phyloP scores from a whole-genome alignment of 2,329 filamentous ascomycete species.

The Leptographium lundbergii region DNA sequence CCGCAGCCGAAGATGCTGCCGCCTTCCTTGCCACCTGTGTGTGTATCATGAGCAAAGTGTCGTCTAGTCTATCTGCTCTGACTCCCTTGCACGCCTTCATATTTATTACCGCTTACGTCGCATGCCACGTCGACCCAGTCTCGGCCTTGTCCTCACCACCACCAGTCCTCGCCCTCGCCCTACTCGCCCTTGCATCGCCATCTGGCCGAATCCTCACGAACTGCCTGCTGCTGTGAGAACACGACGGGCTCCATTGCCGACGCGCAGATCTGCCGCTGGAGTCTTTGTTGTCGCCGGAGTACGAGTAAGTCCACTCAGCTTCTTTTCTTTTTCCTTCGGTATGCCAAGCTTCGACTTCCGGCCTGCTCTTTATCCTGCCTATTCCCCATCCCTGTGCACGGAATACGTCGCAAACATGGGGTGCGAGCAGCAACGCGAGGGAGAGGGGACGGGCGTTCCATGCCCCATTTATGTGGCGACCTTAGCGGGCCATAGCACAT shows the following conservation, averaged over 20 bases:
- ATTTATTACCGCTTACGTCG: too few relatives aligned
- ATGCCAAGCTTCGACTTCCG: not conserved
- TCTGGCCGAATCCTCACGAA: not conserved
- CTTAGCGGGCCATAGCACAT: not conserved
- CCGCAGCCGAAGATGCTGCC: not conserved
- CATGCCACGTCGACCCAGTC: not conserved
- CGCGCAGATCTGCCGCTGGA: not conserved
- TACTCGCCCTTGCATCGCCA: not conserved
- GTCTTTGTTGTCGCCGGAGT: not conserved
- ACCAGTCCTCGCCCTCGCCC: not conserved
- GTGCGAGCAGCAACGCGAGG: not conserved
- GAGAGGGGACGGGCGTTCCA: not conserved
- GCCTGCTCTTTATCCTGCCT: not conserved
- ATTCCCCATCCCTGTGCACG: slow-evolving; percentile 1
- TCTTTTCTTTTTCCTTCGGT: not conserved
- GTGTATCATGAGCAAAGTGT: not conserved
- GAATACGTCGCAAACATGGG: too few relatives aligned
- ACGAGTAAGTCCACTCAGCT: not conserved
- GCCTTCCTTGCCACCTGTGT: not conserved
- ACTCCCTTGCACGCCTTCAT: too few relatives aligned
- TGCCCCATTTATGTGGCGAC: not conserved
- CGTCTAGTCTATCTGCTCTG: not conserved
- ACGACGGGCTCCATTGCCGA: not conserved
- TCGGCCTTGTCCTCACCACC: not conserved
- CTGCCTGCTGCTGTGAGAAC: not conserved